Base-by-base conservation (phyloP, 371 early-diverging fungal species). In the Syncephalastrum monosporum region DNA sequence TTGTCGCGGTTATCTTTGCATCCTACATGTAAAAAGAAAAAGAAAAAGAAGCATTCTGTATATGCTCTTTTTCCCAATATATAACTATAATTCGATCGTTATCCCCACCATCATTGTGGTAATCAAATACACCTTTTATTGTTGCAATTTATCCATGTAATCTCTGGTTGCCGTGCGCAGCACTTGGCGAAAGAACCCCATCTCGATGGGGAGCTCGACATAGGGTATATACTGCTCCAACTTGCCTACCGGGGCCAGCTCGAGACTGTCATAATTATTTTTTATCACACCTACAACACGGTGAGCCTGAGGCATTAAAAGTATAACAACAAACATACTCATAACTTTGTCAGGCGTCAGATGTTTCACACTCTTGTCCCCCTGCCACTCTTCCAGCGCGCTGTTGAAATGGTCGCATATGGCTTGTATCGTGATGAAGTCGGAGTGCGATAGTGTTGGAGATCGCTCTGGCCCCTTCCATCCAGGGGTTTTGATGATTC, bases 181-280 rank as follows among this genome's bases (percentile, higher is more conserved):
- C 24, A 79, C 54, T 44, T 81, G 77, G 15, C 83, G 56, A 51
- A 83, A 83, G 56, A 79, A 83, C 5, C 60, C 71, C 61, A 81
- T 77, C 51, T 78, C 79, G 27, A 57, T 59, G 16, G 83, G 81
- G 12, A 81, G 73, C 47, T 83, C 80, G 6, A 67, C 67, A 51
- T 76, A 83, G n/a, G 51, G 55, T n/a, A 57, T 58, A 51, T 48
- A 63, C 24, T 49, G 52, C 23, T 71, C 74, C 2, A 70, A 24
- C 50, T 63, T 72, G 33, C 60, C 60, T 54, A 65, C 58, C 1
- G 63, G 63, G 6, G 53, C 60, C n/a, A 67, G 38, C 41, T 54
- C 64, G 53, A 65, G 47, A 24, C 60, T 71, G 25, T 55, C 69
- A 57, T 68, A 71, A 27, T 57, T 59, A 15, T 60, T 69, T 56